Evolutionary conservation across 2,329 filamentous ascomycete genomes (phyloP), one percentile per base, ranked within the genome.

Genomic region (Stenocarpella maydis): DNA sequence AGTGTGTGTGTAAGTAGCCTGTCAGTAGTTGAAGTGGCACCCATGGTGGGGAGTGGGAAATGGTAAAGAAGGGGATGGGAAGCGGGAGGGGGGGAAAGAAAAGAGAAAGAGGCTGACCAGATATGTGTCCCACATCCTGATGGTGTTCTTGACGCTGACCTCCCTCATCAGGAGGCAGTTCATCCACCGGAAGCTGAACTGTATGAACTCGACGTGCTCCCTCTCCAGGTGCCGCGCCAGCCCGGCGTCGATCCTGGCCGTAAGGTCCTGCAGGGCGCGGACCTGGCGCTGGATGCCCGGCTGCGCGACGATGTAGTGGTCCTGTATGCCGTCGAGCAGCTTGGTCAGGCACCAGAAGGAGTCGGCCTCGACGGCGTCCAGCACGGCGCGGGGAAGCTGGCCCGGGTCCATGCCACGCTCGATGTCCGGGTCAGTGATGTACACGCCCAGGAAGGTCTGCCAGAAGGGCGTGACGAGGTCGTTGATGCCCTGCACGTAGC

Each of bases 151-250:
- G 69, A 99, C 95, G 78, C 92, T 97, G 73, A 99, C 92, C 82
- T 99, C 96, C 72, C 96, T 89, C 96, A 99, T 99, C 73, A 99
- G 85, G 65, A 99, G 88, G 80, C 96, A 99, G 77, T 99, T 99
- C 96, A 99, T 99, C 96, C 96, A 99, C 68, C 96, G 88, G 79
- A 99, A 99, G 80, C 94, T 98, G 82, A 99, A 99, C 78, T 99
- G 96, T 76, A 99, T 99, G 77, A 99, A 99, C 78, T 99, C 96
- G 34, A 99, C 94, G 39, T 94, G 91, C 80, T 98, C 94, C 28
- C 88, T 88, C 78, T 98, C 94, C 49, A 99, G 85, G 78, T 99
- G 96, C 75, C 92, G 96, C 3, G 95, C 93, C 58, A 99, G 83
- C 4, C 86, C 87, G 34, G 88, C 88, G 78, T 98, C 95, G 73